Evolutionary conservation across 2,329 filamentous ascomycete species (phyloP), one percentile per base, ranked within the genome.

Genomic region (Colletotrichum echinochloae): DNA sequence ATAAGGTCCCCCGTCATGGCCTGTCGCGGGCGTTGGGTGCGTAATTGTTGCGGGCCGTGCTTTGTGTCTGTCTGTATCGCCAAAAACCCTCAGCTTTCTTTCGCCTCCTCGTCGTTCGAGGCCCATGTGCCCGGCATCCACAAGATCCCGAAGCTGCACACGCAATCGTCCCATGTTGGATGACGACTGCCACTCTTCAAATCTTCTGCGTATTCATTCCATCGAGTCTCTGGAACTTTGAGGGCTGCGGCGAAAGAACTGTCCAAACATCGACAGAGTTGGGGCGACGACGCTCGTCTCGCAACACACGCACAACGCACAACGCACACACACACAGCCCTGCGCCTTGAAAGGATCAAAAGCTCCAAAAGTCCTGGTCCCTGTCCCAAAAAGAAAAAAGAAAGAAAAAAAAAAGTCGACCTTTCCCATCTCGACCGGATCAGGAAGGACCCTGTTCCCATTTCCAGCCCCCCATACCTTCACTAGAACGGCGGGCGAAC

Each of bases 401-500:
- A n/a, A n/a, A n/a, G n/a, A n/a, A n/a, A n/a, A n/a, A n/a, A n/a
- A n/a, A n/a, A n/a, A 39, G 41, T 23, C 37, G 41, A 46, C 57
- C 28, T 70, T 70, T 70, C 64, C 67, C 63, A 70, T 70, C 49
- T 30, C 28, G 44, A 28, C 67, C 57, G 64, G 57, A 67, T 67
- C 51, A 54, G 63, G 64, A 70, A 70, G 67, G 67, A 70, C 67
- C 67, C 67, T 70, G 57, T 70, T 70, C 51, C 44, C 64, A 67
- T 70, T 33, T 56, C 26, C 55, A 37, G 20, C n/a, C 56, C 30
- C 55, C 26, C 39, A 9, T 30, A 20, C 23, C 1, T 18, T 49
- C 49, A 61, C 37, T 69, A 60, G 49, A 70, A 66, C 37, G 56
- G 28, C 56, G 9, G 55, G 57, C 44, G 64, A 70, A 67, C 67